Evolutionary conservation across 768 basidiomycete species (phyloP).

Genomic region (Rhodosporidiobolus odoratus): DNA sequence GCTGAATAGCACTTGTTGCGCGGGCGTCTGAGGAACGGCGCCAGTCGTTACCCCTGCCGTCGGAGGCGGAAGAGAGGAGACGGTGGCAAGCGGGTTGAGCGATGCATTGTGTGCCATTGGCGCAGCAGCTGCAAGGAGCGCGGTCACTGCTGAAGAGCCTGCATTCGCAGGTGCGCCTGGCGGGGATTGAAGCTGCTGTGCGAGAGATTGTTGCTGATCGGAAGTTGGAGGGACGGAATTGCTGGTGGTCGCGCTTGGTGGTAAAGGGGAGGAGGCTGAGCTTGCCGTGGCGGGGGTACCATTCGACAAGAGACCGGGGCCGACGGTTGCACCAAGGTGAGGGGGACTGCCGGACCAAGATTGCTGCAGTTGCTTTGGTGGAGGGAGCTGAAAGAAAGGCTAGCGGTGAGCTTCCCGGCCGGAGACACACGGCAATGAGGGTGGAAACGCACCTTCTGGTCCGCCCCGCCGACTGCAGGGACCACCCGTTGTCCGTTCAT

Average conservation of each 20-base stretch:
- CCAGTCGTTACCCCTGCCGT: constrained; percentile 17
- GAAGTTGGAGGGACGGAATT: background rate
- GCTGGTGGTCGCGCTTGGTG: background rate
- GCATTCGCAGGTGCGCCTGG: constrained; percentile 17
- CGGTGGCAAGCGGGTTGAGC: constrained; percentile 43
- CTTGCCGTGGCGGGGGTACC: constrained; percentile 3
- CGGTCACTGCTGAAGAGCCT: constrained; percentile 23
- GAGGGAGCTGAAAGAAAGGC: background rate
- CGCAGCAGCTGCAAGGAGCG: constrained; percentile 18
- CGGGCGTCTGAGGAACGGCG: constrained; percentile 67
- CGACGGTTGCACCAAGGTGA: constrained; percentile 11
- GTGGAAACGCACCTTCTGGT: constrained; percentile 15
- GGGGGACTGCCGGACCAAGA: constrained; percentile 19
- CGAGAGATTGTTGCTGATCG: constrained; percentile 11
- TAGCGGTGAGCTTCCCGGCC: no score
- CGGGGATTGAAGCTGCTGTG: constrained; percentile 16
- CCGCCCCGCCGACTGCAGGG: background rate
- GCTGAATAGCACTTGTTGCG: constrained; percentile 83
- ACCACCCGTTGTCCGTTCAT: constrained; percentile 29
- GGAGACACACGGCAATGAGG: no score
- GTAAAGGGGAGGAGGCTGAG: constrained; percentile 19
- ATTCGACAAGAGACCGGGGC: constrained; percentile 21
- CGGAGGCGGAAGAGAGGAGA: constrained; percentile 2
- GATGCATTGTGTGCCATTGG: background rate
- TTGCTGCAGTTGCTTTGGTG: background rate